Percentiles rank a stretch among this genome's conserved stretches.
phyloP scores from a whole-genome alignment of 345 rosid genomes.

The Rhodamnia rubescens region DNA sequence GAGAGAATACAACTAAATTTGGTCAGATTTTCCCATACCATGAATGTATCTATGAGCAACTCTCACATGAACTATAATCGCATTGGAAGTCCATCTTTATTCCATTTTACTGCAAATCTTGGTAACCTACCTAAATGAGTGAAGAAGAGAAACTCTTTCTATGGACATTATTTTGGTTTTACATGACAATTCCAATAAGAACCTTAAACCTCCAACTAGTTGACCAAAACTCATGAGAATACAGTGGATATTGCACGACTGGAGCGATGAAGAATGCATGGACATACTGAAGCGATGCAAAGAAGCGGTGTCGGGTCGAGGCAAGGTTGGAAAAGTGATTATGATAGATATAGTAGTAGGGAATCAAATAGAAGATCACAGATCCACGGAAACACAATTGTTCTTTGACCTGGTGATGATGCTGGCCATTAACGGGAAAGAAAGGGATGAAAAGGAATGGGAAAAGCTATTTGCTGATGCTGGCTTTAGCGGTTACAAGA shows the following conservation, averaged over 20 bases:
- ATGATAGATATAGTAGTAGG: conserved; percentile 3
- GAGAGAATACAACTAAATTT: neutral
- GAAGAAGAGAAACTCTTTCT: neutral
- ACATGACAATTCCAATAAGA: neutral
- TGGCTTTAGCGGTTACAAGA: conserved; percentile 13
- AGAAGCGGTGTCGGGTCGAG: neutral
- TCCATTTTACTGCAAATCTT: neutral
- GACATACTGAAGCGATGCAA: conserved; percentile 3
- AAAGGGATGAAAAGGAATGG: conserved; percentile 24
- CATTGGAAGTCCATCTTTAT: no score
- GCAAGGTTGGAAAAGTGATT: neutral
- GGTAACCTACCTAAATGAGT: neutral
- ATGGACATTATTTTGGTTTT: neutral
- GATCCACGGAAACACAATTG: neutral
- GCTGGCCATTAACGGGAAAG: conserved; percentile 2
- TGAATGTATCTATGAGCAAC: neutral
- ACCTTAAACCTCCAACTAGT: neutral
- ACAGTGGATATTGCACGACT: neutral
- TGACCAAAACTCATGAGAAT: neutral
- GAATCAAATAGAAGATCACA: neutral
- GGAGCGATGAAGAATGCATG: neutral
- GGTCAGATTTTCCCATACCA: neutral
- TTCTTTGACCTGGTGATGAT: conserved; percentile 16
- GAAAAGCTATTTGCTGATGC: conserved; percentile 16
- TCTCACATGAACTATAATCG: neutral